Conservation (phyloP, 148 eudicot species). For the Camellia lanceoleosa region DNA sequence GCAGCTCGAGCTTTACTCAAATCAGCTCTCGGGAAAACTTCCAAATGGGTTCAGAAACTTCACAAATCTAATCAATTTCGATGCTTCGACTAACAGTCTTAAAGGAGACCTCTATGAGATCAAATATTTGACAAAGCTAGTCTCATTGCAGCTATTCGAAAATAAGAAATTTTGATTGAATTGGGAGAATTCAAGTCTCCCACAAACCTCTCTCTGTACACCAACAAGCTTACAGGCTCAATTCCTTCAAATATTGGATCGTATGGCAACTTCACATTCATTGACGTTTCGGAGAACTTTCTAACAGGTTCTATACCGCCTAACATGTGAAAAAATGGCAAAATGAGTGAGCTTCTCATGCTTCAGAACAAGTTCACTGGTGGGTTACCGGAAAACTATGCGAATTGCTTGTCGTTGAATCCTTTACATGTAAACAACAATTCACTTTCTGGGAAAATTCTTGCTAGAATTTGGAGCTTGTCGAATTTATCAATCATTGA, state of each 20-base stretch:
- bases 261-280: slow-evolving; percentile 17
- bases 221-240: slow-evolving; percentile 27
- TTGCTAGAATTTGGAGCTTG: slow-evolving; percentile 35
- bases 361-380: slow-evolving; percentile 39
- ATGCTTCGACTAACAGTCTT: slow-evolving; percentile 32
- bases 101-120: slow-evolving; percentile 40
- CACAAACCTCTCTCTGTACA: slow-evolving; percentile 24
- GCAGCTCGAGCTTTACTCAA: slow-evolving; percentile 37
- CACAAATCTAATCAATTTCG: slow-evolving; percentile 26
- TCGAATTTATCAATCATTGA: slow-evolving; percentile 28
- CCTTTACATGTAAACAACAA: slow-evolving; percentile 32
- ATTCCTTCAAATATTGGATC: slow-evolving; percentile 40
- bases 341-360: slow-evolving; percentile 20
- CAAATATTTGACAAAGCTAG: slow-evolving; percentile 20
- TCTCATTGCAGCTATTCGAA: slow-evolving; percentile 35
- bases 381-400: slow-evolving; percentile 31
- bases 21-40: slow-evolving; percentile 22
- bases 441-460: slow-evolving; percentile 36
- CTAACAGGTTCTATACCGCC: slow-evolving; percentile 34
- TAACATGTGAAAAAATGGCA: slow-evolving; percentile 40
- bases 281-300: slow-evolving; percentile 33
- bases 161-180: slow-evolving; percentile 34
- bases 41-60: slow-evolving; percentile 38
- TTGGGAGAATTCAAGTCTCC: slow-evolving; percentile 35
- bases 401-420: slow-evolving; percentile 25